Evolutionary conservation across 768 basidiomycete genomes (phyloP).

Genomic region (Amanita thiersii): DNA sequence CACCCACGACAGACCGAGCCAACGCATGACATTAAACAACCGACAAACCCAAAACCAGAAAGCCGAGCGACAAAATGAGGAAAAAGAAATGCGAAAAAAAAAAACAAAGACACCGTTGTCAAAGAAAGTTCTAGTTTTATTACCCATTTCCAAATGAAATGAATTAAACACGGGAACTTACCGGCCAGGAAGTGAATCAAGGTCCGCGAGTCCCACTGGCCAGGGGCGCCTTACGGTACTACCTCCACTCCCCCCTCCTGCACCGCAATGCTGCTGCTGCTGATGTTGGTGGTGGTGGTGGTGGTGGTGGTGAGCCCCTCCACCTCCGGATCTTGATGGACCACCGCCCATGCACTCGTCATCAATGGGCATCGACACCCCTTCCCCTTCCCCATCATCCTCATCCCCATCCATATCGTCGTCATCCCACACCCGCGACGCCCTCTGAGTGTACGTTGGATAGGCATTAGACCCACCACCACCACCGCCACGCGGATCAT

Average conservation of each 20-base stretch:
- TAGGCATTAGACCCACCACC: background rate
- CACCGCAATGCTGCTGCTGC: background rate
- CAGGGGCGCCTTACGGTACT: conserved; percentile 18
- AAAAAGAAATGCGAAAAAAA: conserved; percentile 7
- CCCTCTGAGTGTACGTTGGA: conserved; percentile 8
- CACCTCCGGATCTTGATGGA: background rate
- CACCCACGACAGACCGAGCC: no score
- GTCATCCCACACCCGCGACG: conserved; percentile 24
- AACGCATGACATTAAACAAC: no score
- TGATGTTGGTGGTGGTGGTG: background rate
- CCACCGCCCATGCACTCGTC: background rate
- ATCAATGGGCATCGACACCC: conserved; percentile 12
- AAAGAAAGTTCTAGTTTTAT: background rate
- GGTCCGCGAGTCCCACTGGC: conserved; percentile 43
- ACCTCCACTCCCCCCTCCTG: conserved; percentile 1
- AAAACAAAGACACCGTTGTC: background rate
- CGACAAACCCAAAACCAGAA: conserved; percentile 6
- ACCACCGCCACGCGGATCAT: background rate
- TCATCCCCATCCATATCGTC: conserved; percentile 18
- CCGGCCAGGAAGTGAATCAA: conserved; percentile 55
- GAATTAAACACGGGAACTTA: conserved; percentile 23
- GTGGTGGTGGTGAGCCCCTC: background rate
- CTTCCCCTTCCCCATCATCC: conserved; percentile 19
- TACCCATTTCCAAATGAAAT: no score
- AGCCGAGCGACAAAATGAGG: conserved; percentile 3